Evolutionary conservation across 139 green algal species (phyloP), one percentile per base, ranked within the genome.

Genomic region (Coelastrella sp.): DNA sequence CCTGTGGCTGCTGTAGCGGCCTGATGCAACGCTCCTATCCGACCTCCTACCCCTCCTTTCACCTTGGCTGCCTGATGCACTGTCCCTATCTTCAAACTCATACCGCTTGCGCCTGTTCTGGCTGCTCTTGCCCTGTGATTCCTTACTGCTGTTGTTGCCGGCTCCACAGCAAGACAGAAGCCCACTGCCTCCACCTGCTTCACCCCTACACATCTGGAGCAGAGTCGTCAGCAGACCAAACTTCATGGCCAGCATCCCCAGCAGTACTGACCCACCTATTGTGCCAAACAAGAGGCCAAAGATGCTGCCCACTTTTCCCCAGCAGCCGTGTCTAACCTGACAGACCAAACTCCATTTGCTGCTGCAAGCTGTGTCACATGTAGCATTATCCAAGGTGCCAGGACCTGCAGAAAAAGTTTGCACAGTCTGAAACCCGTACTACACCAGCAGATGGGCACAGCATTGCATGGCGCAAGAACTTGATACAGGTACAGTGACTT

Each of bases 271-370:
- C 14, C 59, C 73, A 84, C 58, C 12, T 7, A 89, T 4, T 11
- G 85, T 81, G 8, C 75, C 90, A 9, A 92, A 19, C 4, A 88
- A 8, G 6, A 87, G 20, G 49, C 84, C 84, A 66, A 80, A 56
- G 8, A 88, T 57, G 20, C 66, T 60, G 8, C 85, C 58, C 9
- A 94, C 57, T 25, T 88, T 89, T 19, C 80, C 63, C 91, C 91
- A 96, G 88, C 95, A 96, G 72, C 78, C 56, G 20, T 95, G 92
- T 22, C 83, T 14, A 0, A 92, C 24, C 7, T 83, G 25, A 35
- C 94, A 96, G 25, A 84, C 85, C 9, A 96, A 12, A 27, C 96
- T 90, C 1, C 93, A 86, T 25, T 93, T 58, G 91, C 92, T 95
- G 70, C 82, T 76, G 74, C 94, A 96, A 19, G 92, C 73, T 20